Conservation (phyloP, 2,329 filamentous ascomycete genomes). For the Cyphellophora attinorum region DNA sequence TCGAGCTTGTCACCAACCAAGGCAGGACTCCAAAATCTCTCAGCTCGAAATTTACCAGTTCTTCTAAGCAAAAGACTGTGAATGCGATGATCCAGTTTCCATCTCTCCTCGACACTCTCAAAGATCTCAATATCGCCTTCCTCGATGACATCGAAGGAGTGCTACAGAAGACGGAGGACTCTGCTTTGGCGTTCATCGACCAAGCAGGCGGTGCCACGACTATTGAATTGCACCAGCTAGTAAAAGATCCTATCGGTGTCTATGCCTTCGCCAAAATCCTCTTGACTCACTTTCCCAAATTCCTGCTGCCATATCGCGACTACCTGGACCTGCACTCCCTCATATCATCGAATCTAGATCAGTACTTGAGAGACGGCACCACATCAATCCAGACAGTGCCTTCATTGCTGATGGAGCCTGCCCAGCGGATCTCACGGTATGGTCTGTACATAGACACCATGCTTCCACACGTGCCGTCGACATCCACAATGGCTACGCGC, state of each 20-base stretch:
- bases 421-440: constrained; percentile 88
- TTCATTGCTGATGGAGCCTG: constrained; percentile 89
- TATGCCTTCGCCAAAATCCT: constrained; percentile 70
- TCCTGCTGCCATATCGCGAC: constrained; percentile 81
- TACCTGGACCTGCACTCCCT: constrained; percentile 87
- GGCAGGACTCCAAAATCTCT: constrained; percentile 60
- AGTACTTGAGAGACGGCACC: constrained; percentile 59
- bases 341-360: constrained; percentile 71
- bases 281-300: constrained; percentile 85
- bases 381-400: constrained; percentile 79
- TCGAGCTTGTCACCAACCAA: constrained; percentile 69
- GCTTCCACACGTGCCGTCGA: constrained; percentile 18
- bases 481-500: constrained; percentile 15
- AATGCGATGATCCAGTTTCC: constrained; percentile 50
- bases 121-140: constrained; percentile 73
- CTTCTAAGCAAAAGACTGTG: constrained; percentile 16
- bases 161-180: constrained; percentile 74
- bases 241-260: constrained; percentile 68
- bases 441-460: constrained; percentile 96
- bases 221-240: constrained; percentile 35
- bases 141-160: constrained; percentile 64
- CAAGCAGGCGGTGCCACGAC: constrained; percentile 3
- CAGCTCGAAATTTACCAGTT: constrained; percentile 51
- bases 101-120: constrained; percentile 65
- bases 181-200: constrained; percentile 54